Conservation (phyloP, 768 basidiomycete species). For the Lactarius hatsudake region DNA sequence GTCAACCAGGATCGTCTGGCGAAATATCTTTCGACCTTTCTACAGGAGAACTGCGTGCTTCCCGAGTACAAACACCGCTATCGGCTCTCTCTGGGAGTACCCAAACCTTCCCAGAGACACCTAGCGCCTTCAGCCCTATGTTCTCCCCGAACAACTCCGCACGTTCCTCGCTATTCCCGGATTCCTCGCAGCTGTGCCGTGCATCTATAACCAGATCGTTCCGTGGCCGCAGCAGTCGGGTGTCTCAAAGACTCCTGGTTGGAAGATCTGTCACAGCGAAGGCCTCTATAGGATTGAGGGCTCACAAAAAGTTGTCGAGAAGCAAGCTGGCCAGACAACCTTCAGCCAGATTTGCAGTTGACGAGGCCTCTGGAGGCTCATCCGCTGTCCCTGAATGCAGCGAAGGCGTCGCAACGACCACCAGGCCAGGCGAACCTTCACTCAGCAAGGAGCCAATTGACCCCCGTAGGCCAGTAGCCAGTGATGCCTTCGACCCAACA, state of each 20-base stretch:
- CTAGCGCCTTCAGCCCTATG: constrained; percentile 54
- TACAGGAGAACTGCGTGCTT: not conserved
- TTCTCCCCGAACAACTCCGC: constrained; percentile 37
- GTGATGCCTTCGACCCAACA: not conserved
- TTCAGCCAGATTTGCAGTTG: not conserved
- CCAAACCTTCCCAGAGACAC: constrained; percentile 79
- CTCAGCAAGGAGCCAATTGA: not conserved
- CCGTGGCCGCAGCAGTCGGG: not conserved
- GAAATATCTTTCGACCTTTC: not conserved
- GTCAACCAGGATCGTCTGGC: not conserved
- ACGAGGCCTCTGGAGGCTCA: not conserved
- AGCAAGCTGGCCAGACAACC: constrained; percentile 3
- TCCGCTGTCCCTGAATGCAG: not conserved
- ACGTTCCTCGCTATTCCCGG: constrained; percentile 8
- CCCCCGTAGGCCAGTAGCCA: not conserved
- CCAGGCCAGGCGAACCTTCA: not conserved
- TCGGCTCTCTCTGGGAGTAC: constrained; percentile 28
- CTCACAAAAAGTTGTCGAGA: constrained; percentile 5
- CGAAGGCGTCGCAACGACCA: not conserved
- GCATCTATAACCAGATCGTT: constrained; percentile 2
- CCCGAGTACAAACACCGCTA: not conserved
- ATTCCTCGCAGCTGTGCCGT: constrained; percentile 13
- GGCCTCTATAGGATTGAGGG: not conserved
- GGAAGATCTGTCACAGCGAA: constrained; percentile 10
- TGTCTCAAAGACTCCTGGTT: not conserved